A percentile compares a stretch with the other conserved stretches of the same genome.
Evolutionary conservation across 2,329 filamentous ascomycete genomes (phyloP).

Genomic region (Lecanoromycetidae sp.): DNA sequence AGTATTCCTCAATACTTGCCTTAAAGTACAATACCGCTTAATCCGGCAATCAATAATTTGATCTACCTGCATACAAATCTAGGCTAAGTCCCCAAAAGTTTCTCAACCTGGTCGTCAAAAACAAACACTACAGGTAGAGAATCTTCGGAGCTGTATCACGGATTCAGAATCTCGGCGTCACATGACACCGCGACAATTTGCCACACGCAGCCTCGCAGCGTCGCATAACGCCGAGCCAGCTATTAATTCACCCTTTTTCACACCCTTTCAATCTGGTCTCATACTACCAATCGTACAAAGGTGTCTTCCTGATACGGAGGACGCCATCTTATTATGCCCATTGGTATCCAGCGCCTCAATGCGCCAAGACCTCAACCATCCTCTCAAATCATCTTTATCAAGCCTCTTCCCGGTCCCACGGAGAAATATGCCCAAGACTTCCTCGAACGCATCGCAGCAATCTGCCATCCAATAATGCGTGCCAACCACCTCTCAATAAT

Average conservation of each 20-base stretch:
- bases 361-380: slow-evolving; percentile 64
- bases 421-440: slow-evolving; percentile 55
- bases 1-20: no score
- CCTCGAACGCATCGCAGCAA: slow-evolving; percentile 64
- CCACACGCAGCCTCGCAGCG: background rate
- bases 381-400: slow-evolving; percentile 54
- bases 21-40: no score
- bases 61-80: no score
- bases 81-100: no score
- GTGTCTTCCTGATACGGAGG: background rate
- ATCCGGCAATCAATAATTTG: no score
- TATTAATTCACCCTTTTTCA: background rate
- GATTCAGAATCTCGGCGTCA: slow-evolving; percentile 21
- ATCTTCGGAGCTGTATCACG: no score
- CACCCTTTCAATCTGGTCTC: no score
- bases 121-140: no score
- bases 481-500: slow-evolving; percentile 52
- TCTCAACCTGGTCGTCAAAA: no score
- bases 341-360: slow-evolving; percentile 70
- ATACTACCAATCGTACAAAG: no score
- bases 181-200: slow-evolving; percentile 23
- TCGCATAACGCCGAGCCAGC: background rate
- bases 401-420: slow-evolving; percentile 55
- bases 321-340: slow-evolving; percentile 45
- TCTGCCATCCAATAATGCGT: slow-evolving; percentile 65